Conservation (phyloP, 192 early-diverging fungal genomes). For the Coemansia pectinata region DNA sequence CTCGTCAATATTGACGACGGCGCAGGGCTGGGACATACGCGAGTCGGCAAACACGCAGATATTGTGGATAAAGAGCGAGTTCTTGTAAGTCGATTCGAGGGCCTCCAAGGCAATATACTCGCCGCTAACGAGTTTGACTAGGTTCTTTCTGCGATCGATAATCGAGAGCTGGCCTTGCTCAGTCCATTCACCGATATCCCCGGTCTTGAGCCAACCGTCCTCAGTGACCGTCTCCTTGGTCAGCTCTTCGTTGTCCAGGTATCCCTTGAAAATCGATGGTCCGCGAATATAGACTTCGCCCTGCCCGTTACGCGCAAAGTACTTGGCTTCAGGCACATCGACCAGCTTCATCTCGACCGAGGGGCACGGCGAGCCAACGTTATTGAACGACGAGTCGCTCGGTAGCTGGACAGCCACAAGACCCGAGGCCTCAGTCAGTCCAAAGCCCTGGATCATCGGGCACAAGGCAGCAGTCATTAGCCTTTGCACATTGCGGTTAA, state of each 20-base stretch:
- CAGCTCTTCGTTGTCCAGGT: conserved; percentile 77
- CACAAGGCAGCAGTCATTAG: conserved; percentile 79
- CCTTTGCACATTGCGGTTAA: conserved; percentile 82
- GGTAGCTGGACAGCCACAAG: conserved; percentile 69
- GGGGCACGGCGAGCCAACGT: conserved; percentile 77
- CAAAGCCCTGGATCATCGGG: conserved; percentile 85
- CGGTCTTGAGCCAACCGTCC: conserved; percentile 89
- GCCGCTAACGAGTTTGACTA: conserved; percentile 88
- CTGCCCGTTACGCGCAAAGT: conserved; percentile 67
- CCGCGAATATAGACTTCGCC: conserved; percentile 90
- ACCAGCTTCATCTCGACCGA: conserved; percentile 83
- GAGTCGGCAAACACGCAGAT: conserved; percentile 79
- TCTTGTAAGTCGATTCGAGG: conserved; percentile 91
- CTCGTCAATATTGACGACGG: conserved; percentile 68
- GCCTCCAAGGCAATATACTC: conserved; percentile 96
- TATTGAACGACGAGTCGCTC: conserved; percentile 58
- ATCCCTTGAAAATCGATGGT: conserved; percentile 76
- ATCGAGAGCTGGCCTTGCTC: conserved; percentile 79
- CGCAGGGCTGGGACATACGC: conserved; percentile 71
- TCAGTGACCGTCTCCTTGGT: conserved; percentile 75
- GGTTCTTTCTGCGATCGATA: conserved; percentile 96
- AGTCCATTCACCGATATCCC: conserved; percentile 90
- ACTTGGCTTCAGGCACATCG: conserved; percentile 71
- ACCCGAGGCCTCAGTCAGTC: conserved; percentile 80
- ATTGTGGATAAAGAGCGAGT: conserved; percentile 73